Conservation (phyloP, 345 rosid species). For the Aquilaria malaccensis region DNA sequence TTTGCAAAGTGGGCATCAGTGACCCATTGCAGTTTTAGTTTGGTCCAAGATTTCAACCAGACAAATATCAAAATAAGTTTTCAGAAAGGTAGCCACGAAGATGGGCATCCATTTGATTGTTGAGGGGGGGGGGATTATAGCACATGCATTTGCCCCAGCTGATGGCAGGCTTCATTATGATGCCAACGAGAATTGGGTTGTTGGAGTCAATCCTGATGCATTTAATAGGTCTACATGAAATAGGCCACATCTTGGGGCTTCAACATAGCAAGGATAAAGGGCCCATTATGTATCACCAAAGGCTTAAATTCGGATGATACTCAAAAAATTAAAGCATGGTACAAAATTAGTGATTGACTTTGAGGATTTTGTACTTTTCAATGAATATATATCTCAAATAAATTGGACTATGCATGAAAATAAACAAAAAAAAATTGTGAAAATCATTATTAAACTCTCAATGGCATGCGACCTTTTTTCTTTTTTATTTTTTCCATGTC, state of each 20-base stretch:
- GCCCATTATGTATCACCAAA: constrained; percentile 13
- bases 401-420: no score
- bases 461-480: no score
- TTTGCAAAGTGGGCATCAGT: background rate
- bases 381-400: no score
- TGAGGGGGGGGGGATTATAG: background rate
- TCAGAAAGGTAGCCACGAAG: background rate
- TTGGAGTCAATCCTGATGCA: background rate
- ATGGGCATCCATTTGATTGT: background rate
- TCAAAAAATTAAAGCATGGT: constrained; percentile 9
- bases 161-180: background rate
- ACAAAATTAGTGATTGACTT: background rate
- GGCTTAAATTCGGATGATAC: constrained; percentile 12
- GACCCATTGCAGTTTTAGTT: background rate
- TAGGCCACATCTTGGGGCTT: constrained; percentile 18
- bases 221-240: constrained; percentile 16
- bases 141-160: constrained; percentile 1
- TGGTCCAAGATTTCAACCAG: background rate
- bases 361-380: no score
- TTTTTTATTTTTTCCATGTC: no score
- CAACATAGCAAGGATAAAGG: background rate
- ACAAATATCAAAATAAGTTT: constrained; percentile 13
- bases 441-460: no score
- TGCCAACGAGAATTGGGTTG: constrained; percentile 3
- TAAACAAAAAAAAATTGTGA: no score